Evolutionary conservation across 805 yeast species (phyloP), one percentile per base, ranked within the genome.

Genomic region (Candida pini): DNA sequence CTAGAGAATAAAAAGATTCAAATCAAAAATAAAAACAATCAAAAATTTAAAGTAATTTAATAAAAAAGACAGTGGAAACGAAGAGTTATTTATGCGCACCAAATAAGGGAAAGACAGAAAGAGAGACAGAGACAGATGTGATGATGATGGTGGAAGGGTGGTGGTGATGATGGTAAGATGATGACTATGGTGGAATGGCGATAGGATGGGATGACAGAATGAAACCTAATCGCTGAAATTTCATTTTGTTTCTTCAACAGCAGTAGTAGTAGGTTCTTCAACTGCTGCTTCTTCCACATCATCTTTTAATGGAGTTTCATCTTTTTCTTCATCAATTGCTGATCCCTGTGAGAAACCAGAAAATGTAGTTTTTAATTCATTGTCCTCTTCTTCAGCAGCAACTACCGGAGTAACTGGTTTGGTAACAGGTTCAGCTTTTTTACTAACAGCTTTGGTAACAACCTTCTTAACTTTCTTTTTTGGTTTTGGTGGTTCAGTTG

Each of bases 301-400:
- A 17, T 28, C 26, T 18, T 31, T 21, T 14, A 29, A 9, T 8
- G 28, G 35, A n/a, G 33, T 44, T 9, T 36, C 28, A 21, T 28
- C 24, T 9, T 16, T 12, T 6, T 18, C 30, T 19, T 43, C 39
- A 25, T 31, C 42, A 13, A 53, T 35, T 12, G 45, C 58, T 5
- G 71, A 67, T 18, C 71, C 72, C 48, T 68, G 72, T n/a, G 68
- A 62, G 45, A 68, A 68, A 3, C 68, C 69, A 18, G 67, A 56
- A 40, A 68, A 68, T 2, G 69, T 65, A 14, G 44, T 40, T 34
- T 42, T 36, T 20, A 46, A 27, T 27, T 43, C 44, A 8, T 33
- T 47, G 9, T 41, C 44, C n/a, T 31, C 34, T 33, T 20, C 41
- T 8, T 31, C 35, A 4, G 28, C 47, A 13, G 19, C 43, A 18